Conservation (phyloP, 2,329 filamentous ascomycete species). For the Delphinella strobiligena region DNA sequence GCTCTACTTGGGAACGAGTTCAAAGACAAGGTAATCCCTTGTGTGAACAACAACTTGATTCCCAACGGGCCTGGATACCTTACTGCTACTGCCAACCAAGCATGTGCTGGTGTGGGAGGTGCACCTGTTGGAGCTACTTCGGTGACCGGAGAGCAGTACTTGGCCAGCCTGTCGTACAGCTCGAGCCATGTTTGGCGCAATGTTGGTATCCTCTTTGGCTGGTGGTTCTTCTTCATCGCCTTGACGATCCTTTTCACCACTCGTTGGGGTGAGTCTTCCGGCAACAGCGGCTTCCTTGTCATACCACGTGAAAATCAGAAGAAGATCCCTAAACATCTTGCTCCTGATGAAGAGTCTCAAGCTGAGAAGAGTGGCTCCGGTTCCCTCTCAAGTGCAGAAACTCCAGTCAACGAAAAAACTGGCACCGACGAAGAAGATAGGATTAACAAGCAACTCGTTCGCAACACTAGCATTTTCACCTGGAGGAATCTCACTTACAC, state of each 20-base stretch:
- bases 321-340: conserved; percentile 22
- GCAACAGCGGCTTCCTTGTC: conserved; percentile 43
- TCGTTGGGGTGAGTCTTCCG: conserved; percentile 43
- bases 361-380: conserved; percentile 11
- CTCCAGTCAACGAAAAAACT: conserved; percentile 1
- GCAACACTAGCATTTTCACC: conserved; percentile 42
- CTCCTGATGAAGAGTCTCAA: conserved; percentile 24
- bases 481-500: conserved; percentile 80
- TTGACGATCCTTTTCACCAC: conserved; percentile 47
- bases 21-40: conserved; percentile 44
- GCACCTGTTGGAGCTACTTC: conserved; percentile 42
- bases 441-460: conserved; percentile 10
- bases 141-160: conserved; percentile 51
- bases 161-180: conserved; percentile 39
- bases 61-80: conserved; percentile 27
- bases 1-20: conserved; percentile 41
- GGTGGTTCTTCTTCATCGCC: conserved; percentile 47
- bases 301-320: conserved; percentile 54
- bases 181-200: conserved; percentile 41
- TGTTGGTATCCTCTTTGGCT: conserved; percentile 55
- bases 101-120: conserved; percentile 39
- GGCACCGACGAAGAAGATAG: conserved; percentile 3
- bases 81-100: conserved; percentile 17
- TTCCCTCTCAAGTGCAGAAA: conserved; percentile 7
- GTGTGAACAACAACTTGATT: conserved; percentile 34